Conservation (phyloP, 257 asterid genomes). For the Ajuga chamaepitys region DNA sequence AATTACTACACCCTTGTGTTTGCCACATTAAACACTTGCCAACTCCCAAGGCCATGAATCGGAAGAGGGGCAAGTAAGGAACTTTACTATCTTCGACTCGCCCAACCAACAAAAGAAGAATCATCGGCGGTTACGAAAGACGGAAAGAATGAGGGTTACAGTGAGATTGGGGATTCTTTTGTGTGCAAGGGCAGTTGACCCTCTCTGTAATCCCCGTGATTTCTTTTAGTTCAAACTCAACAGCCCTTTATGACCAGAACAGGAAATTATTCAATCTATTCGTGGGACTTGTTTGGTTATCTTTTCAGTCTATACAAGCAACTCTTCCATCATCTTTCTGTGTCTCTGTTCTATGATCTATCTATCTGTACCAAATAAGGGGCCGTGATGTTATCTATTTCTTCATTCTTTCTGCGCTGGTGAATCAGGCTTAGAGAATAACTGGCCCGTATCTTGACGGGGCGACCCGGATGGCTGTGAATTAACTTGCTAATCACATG, state of each 20-base stretch:
- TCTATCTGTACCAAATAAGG: neutral
- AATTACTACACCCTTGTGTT: too few relatives aligned
- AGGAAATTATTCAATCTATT: neutral
- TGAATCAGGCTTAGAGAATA: neutral
- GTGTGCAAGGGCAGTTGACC: neutral
- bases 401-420: neutral
- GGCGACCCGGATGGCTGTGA: neutral
- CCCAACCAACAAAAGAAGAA: too few relatives aligned
- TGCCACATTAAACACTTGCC: too few relatives aligned
- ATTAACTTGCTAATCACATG: neutral
- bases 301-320: too few relatives aligned
- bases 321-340: neutral
- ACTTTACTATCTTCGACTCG: too few relatives aligned
- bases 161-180: neutral
- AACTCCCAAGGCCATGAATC: too few relatives aligned
- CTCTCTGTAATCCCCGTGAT: neutral
- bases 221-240: neutral
- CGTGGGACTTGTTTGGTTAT: too few relatives aligned
- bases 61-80: too few relatives aligned
- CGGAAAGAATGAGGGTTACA: neutral
- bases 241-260: neutral
- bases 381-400: constrained; percentile 5
- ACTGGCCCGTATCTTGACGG: constrained; percentile 2
- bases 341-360: neutral
- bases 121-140: too few relatives aligned